These are phyloP conservation scores for Claviceps sp. DNA, from an alignment of 2,329 filamentous ascomycete genomes.

Conservation along the genomic window DNA sequence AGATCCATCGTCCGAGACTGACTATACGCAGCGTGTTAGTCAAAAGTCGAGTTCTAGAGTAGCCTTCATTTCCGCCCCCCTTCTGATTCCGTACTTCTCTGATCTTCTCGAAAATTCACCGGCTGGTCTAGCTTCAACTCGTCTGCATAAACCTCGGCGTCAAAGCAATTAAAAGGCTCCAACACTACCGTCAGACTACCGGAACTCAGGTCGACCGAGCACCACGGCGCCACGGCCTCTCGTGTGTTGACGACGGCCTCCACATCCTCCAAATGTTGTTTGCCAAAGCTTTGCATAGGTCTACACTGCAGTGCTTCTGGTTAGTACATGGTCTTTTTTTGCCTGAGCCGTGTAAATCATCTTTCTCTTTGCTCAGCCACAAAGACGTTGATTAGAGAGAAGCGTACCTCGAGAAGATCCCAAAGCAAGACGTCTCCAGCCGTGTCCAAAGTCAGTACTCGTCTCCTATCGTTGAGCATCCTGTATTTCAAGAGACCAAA, in stretches of 20 bases:
- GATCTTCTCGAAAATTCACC: constrained; percentile 80
- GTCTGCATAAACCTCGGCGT: constrained; percentile 94
- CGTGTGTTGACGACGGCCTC: constrained; percentile 73
- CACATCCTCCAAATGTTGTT: constrained; percentile 86
- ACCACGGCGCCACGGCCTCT: constrained; percentile 91
- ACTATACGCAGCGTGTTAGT: constrained; percentile 37
- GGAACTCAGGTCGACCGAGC: constrained; percentile 84
- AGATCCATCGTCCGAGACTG: constrained; percentile 91
- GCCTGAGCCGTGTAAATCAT: not conserved
- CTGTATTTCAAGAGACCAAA: constrained; percentile 90
- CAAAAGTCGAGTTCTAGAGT: not conserved
- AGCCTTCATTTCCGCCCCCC: not conserved
- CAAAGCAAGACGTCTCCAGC: constrained; percentile 89
- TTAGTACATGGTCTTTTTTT: not conserved
- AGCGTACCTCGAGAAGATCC: constrained; percentile 71
- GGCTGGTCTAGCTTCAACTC: constrained; percentile 62
- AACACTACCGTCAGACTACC: constrained; percentile 82
- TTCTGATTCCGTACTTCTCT: constrained; percentile 55
- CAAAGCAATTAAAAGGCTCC: constrained; percentile 92
- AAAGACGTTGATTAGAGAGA: not conserved
- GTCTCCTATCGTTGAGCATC: constrained; percentile 77
- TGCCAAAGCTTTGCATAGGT: constrained; percentile 84
- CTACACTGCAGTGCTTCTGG: constrained; percentile 48
- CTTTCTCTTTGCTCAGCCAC: not conserved
- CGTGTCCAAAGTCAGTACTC: constrained; percentile 84